Base-by-base conservation (phyloP, 108 stramenopile species). In the Pseudonitzschia delicatissima region DNA sequence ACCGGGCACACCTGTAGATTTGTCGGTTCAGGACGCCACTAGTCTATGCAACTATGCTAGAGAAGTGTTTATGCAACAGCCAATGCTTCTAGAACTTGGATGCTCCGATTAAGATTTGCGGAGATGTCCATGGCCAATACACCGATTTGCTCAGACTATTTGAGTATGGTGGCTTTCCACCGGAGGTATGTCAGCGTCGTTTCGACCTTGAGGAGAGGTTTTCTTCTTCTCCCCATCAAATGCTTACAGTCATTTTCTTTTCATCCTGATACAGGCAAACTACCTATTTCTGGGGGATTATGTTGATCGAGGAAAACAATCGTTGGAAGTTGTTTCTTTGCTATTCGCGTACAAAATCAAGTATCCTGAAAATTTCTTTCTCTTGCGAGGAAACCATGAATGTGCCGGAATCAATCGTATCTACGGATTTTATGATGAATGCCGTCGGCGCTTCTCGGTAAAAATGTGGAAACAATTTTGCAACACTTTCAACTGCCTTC, bases 391-490 rank as follows among this genome's bases (percentile, higher is more conserved):
- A n/a, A 99, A 99, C 80, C 99, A 99, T 82, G 99, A 99, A 81
- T 97, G 97, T 61, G 94, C 98, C 18, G 96, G 96, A 29, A 98
- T 99, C 79, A 99, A 98, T 83, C 88, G 97, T 60, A 98, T 99
- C 73, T 99, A 99, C 69, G 99, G 99, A 25, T 98, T 99, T 70
- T 99, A 98, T 71, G 99, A 99, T 74, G 99, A 99, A 74, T 99
- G 99, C 71, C 95, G 97, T 84, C 93, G 98, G 60, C 87, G 99
- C 39, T 98, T 96, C 82, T 91, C 94, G 53, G 93, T 98, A 65
- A 98, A 98, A 85, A 93, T 99, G 37, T 99, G 99, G 97, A 98
- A 97, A 81, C 94, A 95, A 44, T 98, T 99, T 86, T 98, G 97
- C 67, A 98, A 99, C 81, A 97, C 96, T 65, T 99, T 99, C 87